Percentiles rank a stretch among this genome's conserved stretches.
Evolutionary conservation across 768 basidiomycete genomes (phyloP).

Genomic region (Coprinopsis marcescibilis): DNA sequence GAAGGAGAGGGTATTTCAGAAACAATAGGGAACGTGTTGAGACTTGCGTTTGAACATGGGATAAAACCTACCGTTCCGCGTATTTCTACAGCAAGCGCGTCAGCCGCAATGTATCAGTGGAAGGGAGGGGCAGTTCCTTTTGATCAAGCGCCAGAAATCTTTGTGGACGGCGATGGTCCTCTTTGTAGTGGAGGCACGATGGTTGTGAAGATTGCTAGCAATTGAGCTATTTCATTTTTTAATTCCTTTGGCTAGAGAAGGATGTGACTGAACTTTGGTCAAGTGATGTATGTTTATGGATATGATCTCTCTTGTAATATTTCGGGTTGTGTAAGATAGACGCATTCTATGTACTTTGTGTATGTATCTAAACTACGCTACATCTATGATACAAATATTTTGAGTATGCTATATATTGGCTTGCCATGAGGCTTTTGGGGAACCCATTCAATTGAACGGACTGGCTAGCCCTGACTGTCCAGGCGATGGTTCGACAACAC

Average conservation of each 20-base stretch:
- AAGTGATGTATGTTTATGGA: no score
- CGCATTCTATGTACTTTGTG: no score
- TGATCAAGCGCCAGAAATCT: constrained; percentile 49
- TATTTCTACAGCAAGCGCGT: not conserved
- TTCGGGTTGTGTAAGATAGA: no score
- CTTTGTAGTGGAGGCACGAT: constrained; percentile 38
- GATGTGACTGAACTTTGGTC: no score
- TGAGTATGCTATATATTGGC: not conserved
- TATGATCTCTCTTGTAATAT: constrained; percentile 2
- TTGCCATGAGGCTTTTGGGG: not conserved
- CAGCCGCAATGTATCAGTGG: constrained; percentile 10
- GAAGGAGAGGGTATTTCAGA: constrained; percentile 71
- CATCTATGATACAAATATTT: not conserved
- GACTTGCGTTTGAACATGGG: constrained; percentile 34
- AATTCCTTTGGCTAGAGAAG: not conserved
- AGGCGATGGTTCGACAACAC: no score
- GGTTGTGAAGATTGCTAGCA: constrained; percentile 39
- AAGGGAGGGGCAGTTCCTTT: constrained; percentile 39
- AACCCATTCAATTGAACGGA: no score
- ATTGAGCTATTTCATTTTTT: constrained; percentile 9
- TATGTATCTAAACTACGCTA: no score
- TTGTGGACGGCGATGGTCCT: constrained; percentile 31
- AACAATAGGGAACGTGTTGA: constrained; percentile 36
- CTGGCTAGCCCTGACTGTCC: no score
- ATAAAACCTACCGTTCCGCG: constrained; percentile 36